Evolutionary conservation across 768 basidiomycete genomes (phyloP).

Genomic region (Zangia roseola): DNA sequence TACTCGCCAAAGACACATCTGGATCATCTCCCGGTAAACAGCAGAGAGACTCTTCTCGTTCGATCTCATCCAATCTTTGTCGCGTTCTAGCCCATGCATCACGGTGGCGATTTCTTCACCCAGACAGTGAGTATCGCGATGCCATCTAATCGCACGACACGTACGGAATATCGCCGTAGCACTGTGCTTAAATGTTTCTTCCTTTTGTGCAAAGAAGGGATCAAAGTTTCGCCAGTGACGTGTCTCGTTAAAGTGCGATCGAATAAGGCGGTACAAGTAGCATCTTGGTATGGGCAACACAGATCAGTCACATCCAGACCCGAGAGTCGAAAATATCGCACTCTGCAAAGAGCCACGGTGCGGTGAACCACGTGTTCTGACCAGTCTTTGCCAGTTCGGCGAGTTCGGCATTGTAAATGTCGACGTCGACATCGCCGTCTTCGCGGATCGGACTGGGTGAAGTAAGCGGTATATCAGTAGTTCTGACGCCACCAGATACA

Average conservation of each 20-base stretch:
- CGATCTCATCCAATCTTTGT: conserved; percentile 42
- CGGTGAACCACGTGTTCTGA: conserved; percentile 82
- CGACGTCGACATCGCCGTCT: conserved; percentile 70
- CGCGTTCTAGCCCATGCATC: conserved; percentile 61
- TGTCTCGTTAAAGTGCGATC: conserved; percentile 68
- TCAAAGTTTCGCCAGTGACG: conserved; percentile 74
- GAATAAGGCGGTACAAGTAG: conserved; percentile 82
- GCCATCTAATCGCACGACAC: conserved; percentile 23
- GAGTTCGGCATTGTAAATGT: conserved; percentile 79
- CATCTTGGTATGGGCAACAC: conserved; percentile 50
- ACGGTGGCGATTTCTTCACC: conserved; percentile 66
- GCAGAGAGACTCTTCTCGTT: conserved; percentile 57
- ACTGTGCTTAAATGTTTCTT: conserved; percentile 78
- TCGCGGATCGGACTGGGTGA: conserved; percentile 64
- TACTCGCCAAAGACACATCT: conserved; percentile 77
- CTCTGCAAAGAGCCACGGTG: conserved; percentile 97
- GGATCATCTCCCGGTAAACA: conserved; percentile 81
- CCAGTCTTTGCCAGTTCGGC: conserved; percentile 41
- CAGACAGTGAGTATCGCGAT: not conserved
- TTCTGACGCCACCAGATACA: too few species aligned
- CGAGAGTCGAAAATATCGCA: conserved; percentile 38
- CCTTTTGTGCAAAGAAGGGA: conserved; percentile 80
- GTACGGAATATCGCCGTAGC: conserved; percentile 73
- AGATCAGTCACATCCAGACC: too few species aligned
- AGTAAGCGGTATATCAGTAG: not conserved